Conservation (phyloP, 192 early-diverging fungal species). For the Podila clonocystis region DNA sequence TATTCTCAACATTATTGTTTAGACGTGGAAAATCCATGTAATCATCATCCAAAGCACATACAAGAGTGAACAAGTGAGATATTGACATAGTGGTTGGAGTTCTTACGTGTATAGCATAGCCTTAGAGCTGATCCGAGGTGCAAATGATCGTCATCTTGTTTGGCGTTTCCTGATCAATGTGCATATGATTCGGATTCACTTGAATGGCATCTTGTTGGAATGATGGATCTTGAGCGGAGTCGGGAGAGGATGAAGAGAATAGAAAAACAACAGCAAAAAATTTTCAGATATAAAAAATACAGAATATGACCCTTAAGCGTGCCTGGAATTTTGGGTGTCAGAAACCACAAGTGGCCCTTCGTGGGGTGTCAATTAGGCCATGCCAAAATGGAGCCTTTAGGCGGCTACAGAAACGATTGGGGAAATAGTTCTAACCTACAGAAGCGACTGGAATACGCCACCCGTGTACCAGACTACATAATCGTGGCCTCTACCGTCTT, state of each 20-base stretch:
- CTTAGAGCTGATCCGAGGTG: not conserved
- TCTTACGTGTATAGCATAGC: not conserved
- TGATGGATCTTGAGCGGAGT: not conserved
- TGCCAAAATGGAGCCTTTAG: too few relatives aligned
- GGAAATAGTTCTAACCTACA: too few relatives aligned
- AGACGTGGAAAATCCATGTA: constrained; percentile 53
- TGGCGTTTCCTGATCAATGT: not conserved
- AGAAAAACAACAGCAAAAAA: not conserved
- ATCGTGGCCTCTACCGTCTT: too few relatives aligned
- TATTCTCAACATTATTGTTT: constrained; percentile 51
- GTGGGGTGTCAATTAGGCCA: too few relatives aligned
- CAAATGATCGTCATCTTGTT: not conserved
- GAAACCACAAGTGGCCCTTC: too few relatives aligned
- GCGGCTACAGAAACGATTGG: too few relatives aligned
- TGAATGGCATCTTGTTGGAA: not conserved
- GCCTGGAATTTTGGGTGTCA: too few relatives aligned
- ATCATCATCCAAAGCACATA: constrained; percentile 38
- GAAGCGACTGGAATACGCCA: too few relatives aligned
- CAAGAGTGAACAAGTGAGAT: not conserved
- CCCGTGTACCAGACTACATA: too few relatives aligned
- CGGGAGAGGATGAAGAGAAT: not conserved
- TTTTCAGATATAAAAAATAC: not conserved
- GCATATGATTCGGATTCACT: not conserved
- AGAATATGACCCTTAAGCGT: too few relatives aligned
- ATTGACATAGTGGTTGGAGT: not conserved